Percentiles rank a stretch among this genome's conserved stretches.
These are phyloP conservation scores for Bothriochloa decipiens DNA, from an alignment of 176 grass and related monocot species.

Conservation along the genomic window DNA sequence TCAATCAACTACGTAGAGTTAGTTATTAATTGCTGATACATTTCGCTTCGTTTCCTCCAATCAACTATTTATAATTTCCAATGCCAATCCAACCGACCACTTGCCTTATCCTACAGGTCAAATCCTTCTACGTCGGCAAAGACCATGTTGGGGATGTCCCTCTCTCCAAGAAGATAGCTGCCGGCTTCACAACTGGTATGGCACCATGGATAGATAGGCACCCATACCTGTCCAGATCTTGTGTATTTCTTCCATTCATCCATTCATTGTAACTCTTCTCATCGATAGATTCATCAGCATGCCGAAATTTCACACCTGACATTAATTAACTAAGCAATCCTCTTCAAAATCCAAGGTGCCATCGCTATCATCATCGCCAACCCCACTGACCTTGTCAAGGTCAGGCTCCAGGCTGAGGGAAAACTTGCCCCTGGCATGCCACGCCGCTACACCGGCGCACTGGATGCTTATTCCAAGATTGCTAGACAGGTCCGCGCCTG, in stretches of 20 bases:
- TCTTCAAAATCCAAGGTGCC: constrained; percentile 53
- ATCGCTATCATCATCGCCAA: constrained; percentile 86
- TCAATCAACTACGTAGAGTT: background rate
- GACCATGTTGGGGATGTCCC: constrained; percentile 85
- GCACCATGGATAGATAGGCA: background rate
- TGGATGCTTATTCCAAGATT: constrained; percentile 86
- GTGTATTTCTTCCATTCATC: background rate
- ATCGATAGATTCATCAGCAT: background rate
- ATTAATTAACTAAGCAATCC: background rate
- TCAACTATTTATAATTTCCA: background rate
- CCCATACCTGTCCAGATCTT: background rate
- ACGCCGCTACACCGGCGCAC: constrained; percentile 72
- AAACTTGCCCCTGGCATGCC: constrained; percentile 76
- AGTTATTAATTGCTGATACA: background rate
- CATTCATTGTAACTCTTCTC: background rate
- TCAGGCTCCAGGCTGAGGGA: constrained; percentile 85
- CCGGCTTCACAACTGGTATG: constrained; percentile 82
- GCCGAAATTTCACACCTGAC: background rate
- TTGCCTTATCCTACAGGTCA: constrained; percentile 54
- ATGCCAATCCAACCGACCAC: background rate
- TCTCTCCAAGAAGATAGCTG: constrained; percentile 80
- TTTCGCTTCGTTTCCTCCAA: background rate
- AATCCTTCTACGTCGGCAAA: constrained; percentile 70
- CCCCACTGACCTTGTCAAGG: constrained; percentile 97
- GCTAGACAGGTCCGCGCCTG: constrained; percentile 51